Conservation (phyloP, 2,329 filamentous ascomycete species). For the Zasmidium angulare region DNA sequence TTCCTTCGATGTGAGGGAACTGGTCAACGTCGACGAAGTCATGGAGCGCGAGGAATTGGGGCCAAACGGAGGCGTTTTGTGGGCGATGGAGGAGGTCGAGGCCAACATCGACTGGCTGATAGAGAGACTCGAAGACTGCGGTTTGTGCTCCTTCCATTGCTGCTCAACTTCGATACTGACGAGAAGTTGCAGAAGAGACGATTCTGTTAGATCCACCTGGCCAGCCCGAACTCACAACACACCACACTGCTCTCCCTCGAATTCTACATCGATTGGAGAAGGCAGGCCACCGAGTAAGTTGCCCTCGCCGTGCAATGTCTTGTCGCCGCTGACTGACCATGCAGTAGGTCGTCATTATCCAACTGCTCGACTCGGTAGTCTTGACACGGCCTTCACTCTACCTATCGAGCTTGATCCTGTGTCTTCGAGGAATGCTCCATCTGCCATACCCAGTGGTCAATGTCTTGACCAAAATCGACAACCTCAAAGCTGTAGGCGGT, state of each 20-base stretch:
- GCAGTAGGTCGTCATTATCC: slow-evolving; percentile 79
- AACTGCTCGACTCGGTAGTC: slow-evolving; percentile 92
- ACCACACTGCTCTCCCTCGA: slow-evolving; percentile 86
- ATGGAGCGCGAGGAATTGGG: slow-evolving; percentile 90
- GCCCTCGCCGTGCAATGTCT: not conserved
- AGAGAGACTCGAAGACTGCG: slow-evolving; percentile 66
- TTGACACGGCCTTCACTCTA: slow-evolving; percentile 92
- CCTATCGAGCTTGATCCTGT: slow-evolving; percentile 88
- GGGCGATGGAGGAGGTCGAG: slow-evolving; percentile 92
- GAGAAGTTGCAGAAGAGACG: slow-evolving; percentile 68
- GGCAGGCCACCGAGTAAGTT: slow-evolving; percentile 79
- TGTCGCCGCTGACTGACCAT: slow-evolving; percentile 38
- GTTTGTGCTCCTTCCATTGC: slow-evolving; percentile 9
- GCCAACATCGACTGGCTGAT: slow-evolving; percentile 92
- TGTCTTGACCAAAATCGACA: slow-evolving; percentile 96
- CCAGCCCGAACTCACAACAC: slow-evolving; percentile 95
- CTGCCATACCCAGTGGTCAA: slow-evolving; percentile 97
- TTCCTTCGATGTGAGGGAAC: slow-evolving; percentile 83
- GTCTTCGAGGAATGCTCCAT: slow-evolving; percentile 93
- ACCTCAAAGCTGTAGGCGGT: slow-evolving; percentile 69
- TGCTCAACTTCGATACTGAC: not conserved
- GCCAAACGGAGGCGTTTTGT: slow-evolving; percentile 88
- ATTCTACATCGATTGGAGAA: slow-evolving; percentile 91
- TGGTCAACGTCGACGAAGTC: slow-evolving; percentile 89
- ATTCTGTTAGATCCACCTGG: slow-evolving; percentile 94